Evolutionary conservation across 345 rosid species (phyloP).

Genomic region (Punica granatum): DNA sequence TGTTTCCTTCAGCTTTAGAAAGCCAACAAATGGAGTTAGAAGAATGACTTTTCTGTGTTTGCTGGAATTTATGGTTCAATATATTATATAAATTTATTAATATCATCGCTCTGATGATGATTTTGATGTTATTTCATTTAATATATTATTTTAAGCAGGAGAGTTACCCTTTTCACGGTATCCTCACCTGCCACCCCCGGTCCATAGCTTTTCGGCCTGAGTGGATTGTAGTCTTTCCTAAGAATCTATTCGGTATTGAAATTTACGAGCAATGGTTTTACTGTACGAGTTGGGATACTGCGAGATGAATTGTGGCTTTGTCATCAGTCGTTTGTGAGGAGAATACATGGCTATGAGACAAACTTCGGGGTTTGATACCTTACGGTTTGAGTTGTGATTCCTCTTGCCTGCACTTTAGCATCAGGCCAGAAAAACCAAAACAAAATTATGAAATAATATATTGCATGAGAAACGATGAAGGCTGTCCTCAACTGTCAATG

Average conservation of each 20-base stretch:
- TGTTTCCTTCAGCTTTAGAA: not conserved
- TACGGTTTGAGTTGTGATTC: not conserved
- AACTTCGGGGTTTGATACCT: not conserved
- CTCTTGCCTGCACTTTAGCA: constrained; percentile 1
- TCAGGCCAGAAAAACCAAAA: not conserved
- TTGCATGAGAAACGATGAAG: not conserved
- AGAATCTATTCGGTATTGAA: not conserved
- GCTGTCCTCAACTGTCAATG: not conserved
- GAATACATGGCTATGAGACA: too few relatives aligned
- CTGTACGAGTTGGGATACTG: not conserved
- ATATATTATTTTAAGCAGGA: too few relatives aligned
- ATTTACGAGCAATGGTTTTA: not conserved
- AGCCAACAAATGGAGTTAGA: not conserved
- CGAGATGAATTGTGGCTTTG: not conserved
- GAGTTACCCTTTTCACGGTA: too few relatives aligned
- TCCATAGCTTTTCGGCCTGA: not conserved
- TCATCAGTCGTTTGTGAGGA: not conserved
- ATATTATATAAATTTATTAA: not conserved
- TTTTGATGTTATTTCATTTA: constrained; percentile 4
- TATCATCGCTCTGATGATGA: not conserved
- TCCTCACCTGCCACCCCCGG: not conserved
- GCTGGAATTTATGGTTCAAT: not conserved
- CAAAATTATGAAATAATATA: not conserved
- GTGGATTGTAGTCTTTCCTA: not conserved
- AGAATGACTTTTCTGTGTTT: not conserved